Conservation (phyloP, 345 rosid species). For the Physaria fendleri region DNA sequence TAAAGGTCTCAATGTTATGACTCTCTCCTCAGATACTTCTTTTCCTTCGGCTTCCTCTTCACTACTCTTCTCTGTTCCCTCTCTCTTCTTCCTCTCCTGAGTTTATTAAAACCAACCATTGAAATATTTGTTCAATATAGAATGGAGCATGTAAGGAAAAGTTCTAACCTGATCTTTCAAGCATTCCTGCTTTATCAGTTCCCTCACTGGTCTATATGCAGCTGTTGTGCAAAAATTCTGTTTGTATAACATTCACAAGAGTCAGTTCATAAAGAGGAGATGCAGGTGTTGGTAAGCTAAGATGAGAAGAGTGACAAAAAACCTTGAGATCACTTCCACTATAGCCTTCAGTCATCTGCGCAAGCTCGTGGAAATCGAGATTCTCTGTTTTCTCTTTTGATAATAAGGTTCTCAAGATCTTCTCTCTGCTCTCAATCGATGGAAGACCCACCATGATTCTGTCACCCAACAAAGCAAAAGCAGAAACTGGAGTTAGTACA, state of each 20-base stretch:
- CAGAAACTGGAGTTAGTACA: slow-evolving; percentile 4
- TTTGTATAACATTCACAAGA: slow-evolving; percentile 19
- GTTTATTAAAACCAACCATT: neutral
- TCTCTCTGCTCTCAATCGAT: slow-evolving; percentile 71
- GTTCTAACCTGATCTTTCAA: slow-evolving; percentile 59
- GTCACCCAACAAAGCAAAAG: slow-evolving; percentile 26
- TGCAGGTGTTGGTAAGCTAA: neutral
- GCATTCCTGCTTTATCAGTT: slow-evolving; percentile 77
- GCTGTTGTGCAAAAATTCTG: slow-evolving; percentile 95
- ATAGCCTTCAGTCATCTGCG: slow-evolving; percentile 84
- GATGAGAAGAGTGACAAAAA: slow-evolving; percentile 32
- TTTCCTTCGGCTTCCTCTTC: slow-evolving; percentile 33
- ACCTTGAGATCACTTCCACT: slow-evolving; percentile 99
- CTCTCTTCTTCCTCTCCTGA: slow-evolving; percentile 40
- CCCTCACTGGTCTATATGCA: slow-evolving; percentile 93
- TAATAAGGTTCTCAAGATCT: slow-evolving; percentile 78
- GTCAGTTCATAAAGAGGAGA: slow-evolving; percentile 8
- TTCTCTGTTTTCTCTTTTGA: slow-evolving; percentile 75
- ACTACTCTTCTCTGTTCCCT: slow-evolving; percentile 44
- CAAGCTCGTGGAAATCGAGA: slow-evolving; percentile 84
- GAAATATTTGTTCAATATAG: neutral
- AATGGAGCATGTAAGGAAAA: neutral
- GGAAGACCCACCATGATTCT: slow-evolving; percentile 99
- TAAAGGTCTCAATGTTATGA: slow-evolving; percentile 59
- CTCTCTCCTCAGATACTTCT: slow-evolving; percentile 50